Conservation (phyloP, 495 filamentous ascomycete genomes). For the Mytilinidion resinicola region DNA sequence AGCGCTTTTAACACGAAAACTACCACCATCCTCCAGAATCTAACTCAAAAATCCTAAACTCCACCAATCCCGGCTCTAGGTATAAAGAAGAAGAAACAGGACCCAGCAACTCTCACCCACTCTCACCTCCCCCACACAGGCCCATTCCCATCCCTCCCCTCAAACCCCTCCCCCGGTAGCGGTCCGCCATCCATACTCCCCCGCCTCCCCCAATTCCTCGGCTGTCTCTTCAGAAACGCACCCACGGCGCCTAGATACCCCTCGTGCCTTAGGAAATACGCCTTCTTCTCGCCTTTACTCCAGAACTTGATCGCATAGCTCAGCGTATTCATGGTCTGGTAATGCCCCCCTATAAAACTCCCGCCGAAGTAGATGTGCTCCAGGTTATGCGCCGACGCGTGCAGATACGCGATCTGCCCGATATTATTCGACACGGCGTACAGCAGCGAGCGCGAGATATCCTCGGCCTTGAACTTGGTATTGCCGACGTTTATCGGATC, state of each 20-base stretch:
- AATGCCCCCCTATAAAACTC: constrained; percentile 91
- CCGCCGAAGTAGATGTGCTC: constrained; percentile 96
- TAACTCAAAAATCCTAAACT: too few species aligned
- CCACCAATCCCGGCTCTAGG: too few species aligned
- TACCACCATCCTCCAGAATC: too few species aligned
- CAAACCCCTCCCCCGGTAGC: too few species aligned
- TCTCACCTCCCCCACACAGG: too few species aligned
- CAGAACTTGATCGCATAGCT: constrained; percentile 95
- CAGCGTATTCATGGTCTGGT: constrained; percentile 94
- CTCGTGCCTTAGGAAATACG: constrained; percentile 93
- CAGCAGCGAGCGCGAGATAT: constrained; percentile 65
- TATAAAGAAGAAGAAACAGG: too few species aligned
- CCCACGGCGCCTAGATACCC: constrained; percentile 96
- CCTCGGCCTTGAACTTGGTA: constrained; percentile 52
- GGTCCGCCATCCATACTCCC: constrained; percentile 52
- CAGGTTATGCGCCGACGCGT: constrained; percentile 84
- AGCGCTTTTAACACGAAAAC: too few species aligned
- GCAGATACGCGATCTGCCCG: constrained; percentile 92
- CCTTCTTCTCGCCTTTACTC: constrained; percentile 88
- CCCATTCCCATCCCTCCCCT: too few species aligned
- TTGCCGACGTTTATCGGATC: constrained; percentile 12
- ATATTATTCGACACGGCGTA: constrained; percentile 96
- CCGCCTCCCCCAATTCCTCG: constrained; percentile 83
- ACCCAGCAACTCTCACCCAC: too few species aligned
- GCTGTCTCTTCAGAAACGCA: constrained; percentile 86